Conservation (phyloP, 257 asterid species). For the Nicotiana attenuata region DNA sequence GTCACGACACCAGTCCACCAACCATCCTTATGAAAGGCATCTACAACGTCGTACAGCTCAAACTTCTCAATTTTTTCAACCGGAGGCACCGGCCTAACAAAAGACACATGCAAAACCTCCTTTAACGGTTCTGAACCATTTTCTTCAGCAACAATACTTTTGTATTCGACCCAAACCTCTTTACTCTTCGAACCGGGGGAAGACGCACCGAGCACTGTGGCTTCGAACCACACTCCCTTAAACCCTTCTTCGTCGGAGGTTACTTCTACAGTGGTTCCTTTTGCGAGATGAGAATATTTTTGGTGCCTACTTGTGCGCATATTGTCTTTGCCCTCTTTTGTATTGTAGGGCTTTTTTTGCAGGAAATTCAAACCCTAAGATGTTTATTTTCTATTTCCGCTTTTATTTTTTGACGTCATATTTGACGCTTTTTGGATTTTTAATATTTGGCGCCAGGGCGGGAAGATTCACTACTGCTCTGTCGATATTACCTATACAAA, state of each 20-base stretch:
- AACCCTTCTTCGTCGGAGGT: conserved; percentile 47
- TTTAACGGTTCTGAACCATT: conserved; percentile 27
- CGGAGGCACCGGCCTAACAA: conserved; percentile 52
- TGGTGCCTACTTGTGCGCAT: background rate
- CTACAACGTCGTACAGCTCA: conserved; percentile 47
- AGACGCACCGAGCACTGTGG: conserved; percentile 25
- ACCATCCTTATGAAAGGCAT: conserved; percentile 53
- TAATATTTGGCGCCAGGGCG: background rate
- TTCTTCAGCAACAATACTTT: conserved; percentile 32
- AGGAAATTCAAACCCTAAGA: background rate
- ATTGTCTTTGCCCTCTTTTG: background rate
- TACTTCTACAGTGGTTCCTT: conserved; percentile 42
- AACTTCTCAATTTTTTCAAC: conserved; percentile 13
- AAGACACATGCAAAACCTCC: conserved; percentile 30
- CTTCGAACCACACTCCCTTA: conserved; percentile 39
- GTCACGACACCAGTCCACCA: conserved; percentile 66
- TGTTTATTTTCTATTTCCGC: background rate
- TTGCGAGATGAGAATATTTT: background rate
- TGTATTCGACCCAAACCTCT: conserved; percentile 42
- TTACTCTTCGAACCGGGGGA: background rate
- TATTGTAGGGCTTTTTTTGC: conserved; percentile 15
- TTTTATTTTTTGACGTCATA: background rate
- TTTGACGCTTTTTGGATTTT: background rate
- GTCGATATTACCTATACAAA: background rate
- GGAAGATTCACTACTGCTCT: background rate